Evolutionary conservation across 768 basidiomycete species (phyloP).

Genomic region (Rhodotorula babjevae): DNA sequence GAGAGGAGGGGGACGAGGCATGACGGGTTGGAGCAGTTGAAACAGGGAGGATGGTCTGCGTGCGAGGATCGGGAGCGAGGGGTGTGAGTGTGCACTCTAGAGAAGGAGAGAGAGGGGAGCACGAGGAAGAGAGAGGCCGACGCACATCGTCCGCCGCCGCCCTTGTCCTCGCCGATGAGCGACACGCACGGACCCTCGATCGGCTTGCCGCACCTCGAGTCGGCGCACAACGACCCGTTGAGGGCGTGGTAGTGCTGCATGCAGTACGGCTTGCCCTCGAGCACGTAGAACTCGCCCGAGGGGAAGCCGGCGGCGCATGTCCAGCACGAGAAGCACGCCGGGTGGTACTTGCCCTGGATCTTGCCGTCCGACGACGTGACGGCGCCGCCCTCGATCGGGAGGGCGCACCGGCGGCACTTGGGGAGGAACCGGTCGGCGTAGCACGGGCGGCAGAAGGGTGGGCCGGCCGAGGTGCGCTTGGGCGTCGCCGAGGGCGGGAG

Average conservation of each 20-base stretch:
- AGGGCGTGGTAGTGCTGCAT: constrained; percentile 39
- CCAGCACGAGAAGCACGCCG: constrained; percentile 30
- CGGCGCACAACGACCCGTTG: constrained; percentile 41
- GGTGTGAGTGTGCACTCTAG: background rate
- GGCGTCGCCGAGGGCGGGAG: background rate
- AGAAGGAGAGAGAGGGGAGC: background rate
- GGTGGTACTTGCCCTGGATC: constrained; percentile 41
- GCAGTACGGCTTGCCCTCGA: constrained; percentile 40
- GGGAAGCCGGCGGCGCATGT: constrained; percentile 37
- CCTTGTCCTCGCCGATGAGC: constrained; percentile 40
- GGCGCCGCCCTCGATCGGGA: constrained; percentile 41
- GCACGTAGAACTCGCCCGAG: constrained; percentile 42
- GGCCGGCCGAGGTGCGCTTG: constrained; percentile 28
- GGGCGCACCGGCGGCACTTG: constrained; percentile 41
- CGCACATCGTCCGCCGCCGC: constrained; percentile 41
- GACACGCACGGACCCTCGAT: constrained; percentile 43
- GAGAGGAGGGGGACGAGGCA: constrained; percentile 37
- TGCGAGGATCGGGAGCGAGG: no score
- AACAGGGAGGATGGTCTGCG: constrained; percentile 42
- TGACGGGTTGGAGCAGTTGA: constrained; percentile 35
- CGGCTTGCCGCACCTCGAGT: constrained; percentile 25
- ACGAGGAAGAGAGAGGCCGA: background rate
- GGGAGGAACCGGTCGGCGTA: constrained; percentile 42
- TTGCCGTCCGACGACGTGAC: constrained; percentile 42
- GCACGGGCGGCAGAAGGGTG: constrained; percentile 38